Evolutionary conservation across 2,329 filamentous ascomycete genomes (phyloP), one percentile per base, ranked within the genome.

Genomic region (Sordariomycetes sp.): DNA sequence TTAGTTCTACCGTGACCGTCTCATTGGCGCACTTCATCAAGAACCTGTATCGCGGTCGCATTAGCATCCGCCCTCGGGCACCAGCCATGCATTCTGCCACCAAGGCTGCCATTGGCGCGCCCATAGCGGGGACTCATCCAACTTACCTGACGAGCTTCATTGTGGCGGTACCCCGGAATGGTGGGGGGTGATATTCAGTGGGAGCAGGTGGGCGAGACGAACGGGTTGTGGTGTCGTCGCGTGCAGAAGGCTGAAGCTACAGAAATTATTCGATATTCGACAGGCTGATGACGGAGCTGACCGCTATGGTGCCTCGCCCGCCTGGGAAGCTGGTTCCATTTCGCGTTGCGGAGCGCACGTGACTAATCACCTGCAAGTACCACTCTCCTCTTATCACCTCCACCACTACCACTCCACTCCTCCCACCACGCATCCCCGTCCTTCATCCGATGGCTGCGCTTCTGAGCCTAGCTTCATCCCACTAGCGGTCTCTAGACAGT

Each of bases 1-100:
- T 99, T 64, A 99, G 80, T 74, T 99, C 94, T 72, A 99, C 89
- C 52, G 92, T 97, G 67, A 97, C 94, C 67, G 94, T 96, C 78
- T 99, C 94, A 74, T 96, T 97, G 73, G 89, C 85, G 74, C 92
- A 97, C 80, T 99, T 99, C 92, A 97, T 97, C 65, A 99, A 79
- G 73, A 99, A 99, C 72, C 94, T 97, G 72, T 57, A 61, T 58
- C 61, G 61, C 60, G 52, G 61, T 53, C 55, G 62, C 60, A 12
- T 35, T 34, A 35, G 48, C 20, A 13, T 55, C 34, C 15, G 55
- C 39, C 28, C 15, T 35, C 52, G 25, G 22, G 39, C 45, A 50
- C 56, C 28, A 53, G 53, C 57, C n/a, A 15, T 15, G 22, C 32
- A 32, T 55, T 58, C 24, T 6, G 54, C 42, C 22, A 6, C 54